Percentiles rank a stretch among this genome's conserved stretches.
Conservation (phyloP, 2,329 filamentous ascomycete genomes). For the Phialemonium atrogriseum region DNA sequence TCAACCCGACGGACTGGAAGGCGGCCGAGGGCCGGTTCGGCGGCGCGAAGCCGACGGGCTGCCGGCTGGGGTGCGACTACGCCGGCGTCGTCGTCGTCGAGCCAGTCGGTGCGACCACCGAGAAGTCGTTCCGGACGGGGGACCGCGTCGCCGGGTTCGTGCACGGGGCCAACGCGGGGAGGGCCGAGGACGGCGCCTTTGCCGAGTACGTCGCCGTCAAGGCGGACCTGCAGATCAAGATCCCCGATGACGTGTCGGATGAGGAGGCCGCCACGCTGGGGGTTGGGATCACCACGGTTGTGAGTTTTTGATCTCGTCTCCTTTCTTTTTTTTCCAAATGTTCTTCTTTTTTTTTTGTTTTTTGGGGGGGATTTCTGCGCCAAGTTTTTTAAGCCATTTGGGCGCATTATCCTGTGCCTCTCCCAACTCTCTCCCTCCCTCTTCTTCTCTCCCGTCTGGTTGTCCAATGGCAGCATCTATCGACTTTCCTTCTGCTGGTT, state of each 20-base stretch:
- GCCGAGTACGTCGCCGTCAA: slow-evolving; percentile 29
- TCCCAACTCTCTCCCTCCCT: too few species aligned
- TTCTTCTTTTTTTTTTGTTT: background rate
- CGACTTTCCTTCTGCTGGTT: too few species aligned
- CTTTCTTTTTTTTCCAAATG: too few species aligned
- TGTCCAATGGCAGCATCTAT: too few species aligned
- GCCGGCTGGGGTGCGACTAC: slow-evolving; percentile 33
- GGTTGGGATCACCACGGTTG: slow-evolving; percentile 32
- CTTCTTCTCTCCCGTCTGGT: too few species aligned
- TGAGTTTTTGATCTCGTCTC: too few species aligned
- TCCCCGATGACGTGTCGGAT: slow-evolving; percentile 35
- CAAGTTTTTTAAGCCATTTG: too few species aligned
- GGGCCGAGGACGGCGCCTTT: slow-evolving; percentile 34
- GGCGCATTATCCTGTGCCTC: too few species aligned
- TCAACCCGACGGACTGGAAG: slow-evolving; percentile 23
- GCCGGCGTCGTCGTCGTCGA: slow-evolving; percentile 37
- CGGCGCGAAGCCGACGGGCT: background rate
- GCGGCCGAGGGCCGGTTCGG: slow-evolving; percentile 5
- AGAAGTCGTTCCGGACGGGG: slow-evolving; percentile 33
- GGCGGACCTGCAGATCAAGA: slow-evolving; percentile 31
- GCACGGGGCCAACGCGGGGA: slow-evolving; percentile 27
- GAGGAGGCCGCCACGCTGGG: slow-evolving; percentile 36
- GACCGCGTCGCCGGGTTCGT: slow-evolving; percentile 35
- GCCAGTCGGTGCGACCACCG: slow-evolving; percentile 33
- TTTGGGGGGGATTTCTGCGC: background rate